Conservation (phyloP, 768 basidiomycete genomes). For the Tulasnella sp. region DNA sequence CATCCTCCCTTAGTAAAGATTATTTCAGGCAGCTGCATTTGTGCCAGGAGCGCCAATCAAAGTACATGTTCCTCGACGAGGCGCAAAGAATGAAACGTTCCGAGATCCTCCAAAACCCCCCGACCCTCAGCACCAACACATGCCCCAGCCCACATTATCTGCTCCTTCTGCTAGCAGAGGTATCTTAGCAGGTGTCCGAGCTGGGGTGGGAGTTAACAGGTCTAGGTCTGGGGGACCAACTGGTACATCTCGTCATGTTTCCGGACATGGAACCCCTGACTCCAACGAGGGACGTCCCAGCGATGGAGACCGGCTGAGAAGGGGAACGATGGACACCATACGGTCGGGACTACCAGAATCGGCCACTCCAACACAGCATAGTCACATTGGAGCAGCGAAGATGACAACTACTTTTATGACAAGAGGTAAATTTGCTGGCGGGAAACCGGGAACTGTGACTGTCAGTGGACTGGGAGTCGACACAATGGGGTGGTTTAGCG, state of each 20-base stretch:
- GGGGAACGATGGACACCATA: too few species aligned
- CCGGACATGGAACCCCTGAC: too few species aligned
- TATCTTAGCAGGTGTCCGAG: constrained; percentile 13
- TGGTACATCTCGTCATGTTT: too few species aligned
- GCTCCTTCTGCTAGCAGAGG: constrained; percentile 11
- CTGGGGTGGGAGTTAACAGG: background rate
- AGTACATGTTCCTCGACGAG: constrained; percentile 13
- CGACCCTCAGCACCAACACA: too few species aligned
- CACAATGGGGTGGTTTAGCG: constrained; percentile 56
- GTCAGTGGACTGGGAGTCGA: constrained; percentile 41
- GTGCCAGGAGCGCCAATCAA: constrained; percentile 16
- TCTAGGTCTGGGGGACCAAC: background rate
- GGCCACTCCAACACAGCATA: too few species aligned
- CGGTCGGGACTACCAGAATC: too few species aligned
- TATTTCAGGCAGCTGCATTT: constrained; percentile 16
- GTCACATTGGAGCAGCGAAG: constrained; percentile 1
- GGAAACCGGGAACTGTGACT: constrained; percentile 35
- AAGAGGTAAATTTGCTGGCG: constrained; percentile 37
- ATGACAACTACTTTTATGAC: constrained; percentile 31
- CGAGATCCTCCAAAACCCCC: background rate
- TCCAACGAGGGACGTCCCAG: too few species aligned
- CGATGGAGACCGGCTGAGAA: too few species aligned
- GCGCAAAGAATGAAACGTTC: constrained; percentile 8
- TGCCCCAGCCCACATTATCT: constrained; percentile 4
- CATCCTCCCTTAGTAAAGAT: background rate